These are phyloP conservation scores for Cordyceps cicadae DNA, from an alignment of 2,329 filamentous ascomycete genomes.

Conservation along the genomic window DNA sequence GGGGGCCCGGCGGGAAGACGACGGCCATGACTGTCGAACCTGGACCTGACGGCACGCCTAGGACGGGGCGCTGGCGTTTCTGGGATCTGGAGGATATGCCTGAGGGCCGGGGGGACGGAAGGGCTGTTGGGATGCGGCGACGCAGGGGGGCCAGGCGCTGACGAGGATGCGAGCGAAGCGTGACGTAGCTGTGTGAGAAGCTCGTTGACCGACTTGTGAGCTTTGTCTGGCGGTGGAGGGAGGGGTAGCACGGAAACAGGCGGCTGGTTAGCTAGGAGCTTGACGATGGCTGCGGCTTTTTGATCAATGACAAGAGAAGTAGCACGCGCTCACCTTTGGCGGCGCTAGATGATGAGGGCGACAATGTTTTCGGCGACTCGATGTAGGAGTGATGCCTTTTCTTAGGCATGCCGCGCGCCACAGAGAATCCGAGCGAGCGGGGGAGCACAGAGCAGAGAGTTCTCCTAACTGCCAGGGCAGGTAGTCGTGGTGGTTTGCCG, in stretches of 20 bases:
- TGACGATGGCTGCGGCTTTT: neutral
- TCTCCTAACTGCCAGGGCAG: too few species aligned
- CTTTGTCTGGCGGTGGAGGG: slow-evolving; percentile 22
- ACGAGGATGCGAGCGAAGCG: slow-evolving; percentile 24
- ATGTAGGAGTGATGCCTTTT: slow-evolving; percentile 52
- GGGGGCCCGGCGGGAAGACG: slow-evolving; percentile 50
- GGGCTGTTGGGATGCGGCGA: slow-evolving; percentile 28
- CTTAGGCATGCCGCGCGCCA: slow-evolving; percentile 47
- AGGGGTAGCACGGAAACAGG: slow-evolving; percentile 5
- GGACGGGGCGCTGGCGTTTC: slow-evolving; percentile 46
- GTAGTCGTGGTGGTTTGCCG: too few species aligned
- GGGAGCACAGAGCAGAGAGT: neutral
- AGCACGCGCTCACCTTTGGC: slow-evolving; percentile 1
- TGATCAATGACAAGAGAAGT: slow-evolving; percentile 14
- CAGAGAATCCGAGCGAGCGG: neutral
- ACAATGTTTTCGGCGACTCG: slow-evolving; percentile 43
- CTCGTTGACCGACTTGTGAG: slow-evolving; percentile 46
- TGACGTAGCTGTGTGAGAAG: slow-evolving; percentile 50
- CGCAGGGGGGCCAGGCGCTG: slow-evolving; percentile 18
- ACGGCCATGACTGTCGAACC: slow-evolving; percentile 39
- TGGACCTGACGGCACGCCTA: slow-evolving; percentile 33
- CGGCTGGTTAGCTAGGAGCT: slow-evolving; percentile 17
- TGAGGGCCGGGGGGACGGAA: slow-evolving; percentile 52
- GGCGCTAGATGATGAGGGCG: slow-evolving; percentile 33
- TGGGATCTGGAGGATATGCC: slow-evolving; percentile 50